phyloP scores from a whole-genome alignment of 2,329 filamentous ascomycete species.

The Paecilomyces fulvus region DNA sequence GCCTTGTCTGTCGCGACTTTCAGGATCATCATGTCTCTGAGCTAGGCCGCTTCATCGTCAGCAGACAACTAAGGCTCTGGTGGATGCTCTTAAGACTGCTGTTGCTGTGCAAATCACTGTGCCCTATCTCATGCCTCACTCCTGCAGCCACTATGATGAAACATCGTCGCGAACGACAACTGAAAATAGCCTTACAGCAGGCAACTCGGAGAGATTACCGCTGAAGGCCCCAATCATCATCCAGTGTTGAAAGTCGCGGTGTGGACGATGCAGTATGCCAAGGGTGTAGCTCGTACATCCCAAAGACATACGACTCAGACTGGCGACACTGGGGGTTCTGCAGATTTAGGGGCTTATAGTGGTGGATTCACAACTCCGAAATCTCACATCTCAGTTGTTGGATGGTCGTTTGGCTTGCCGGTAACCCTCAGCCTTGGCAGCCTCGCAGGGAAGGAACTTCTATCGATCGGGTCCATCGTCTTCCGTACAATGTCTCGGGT shows the following conservation, averaged over 20 bases:
- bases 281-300: background rate
- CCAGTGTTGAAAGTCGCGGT: background rate
- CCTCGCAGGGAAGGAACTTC: background rate
- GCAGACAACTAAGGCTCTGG: background rate
- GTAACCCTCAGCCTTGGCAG: background rate
- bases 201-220: background rate
- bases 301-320: background rate
- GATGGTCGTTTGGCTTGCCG: background rate
- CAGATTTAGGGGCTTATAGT: background rate
- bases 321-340: background rate
- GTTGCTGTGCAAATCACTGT: background rate
- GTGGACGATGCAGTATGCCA: background rate
- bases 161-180: background rate
- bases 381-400: background rate
- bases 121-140: background rate
- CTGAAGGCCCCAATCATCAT: background rate
- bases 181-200: background rate
- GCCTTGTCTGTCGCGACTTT: background rate
- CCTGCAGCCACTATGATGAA: background rate
- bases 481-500: background rate
- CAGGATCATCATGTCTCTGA: background rate
- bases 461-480: background rate
- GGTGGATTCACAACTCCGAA: background rate
- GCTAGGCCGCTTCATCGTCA: background rate
- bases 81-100: background rate